Conservation (phyloP, 805 yeast genomes). For the Blastobotrys muscicola region DNA sequence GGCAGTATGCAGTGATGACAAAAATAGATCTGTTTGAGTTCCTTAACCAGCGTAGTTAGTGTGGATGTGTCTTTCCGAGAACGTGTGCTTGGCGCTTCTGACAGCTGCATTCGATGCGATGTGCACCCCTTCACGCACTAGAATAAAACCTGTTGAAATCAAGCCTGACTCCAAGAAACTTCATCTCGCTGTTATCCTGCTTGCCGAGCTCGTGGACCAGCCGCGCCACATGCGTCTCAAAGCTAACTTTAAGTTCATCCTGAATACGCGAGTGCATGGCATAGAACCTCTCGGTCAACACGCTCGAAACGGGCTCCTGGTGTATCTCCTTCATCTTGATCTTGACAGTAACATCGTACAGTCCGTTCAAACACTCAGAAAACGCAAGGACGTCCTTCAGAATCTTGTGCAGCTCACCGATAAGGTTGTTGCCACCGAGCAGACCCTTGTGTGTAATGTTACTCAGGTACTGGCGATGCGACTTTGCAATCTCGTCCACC, state of each 20-base stretch:
- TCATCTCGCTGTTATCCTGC: constrained; percentile 26
- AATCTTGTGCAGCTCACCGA: constrained; percentile 26
- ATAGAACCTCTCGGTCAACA: constrained; percentile 10
- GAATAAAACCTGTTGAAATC: constrained; percentile 28
- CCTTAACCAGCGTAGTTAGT: no score
- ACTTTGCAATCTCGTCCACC: constrained; percentile 27
- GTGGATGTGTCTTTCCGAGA: no score
- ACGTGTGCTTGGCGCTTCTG: no score
- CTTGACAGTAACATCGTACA: constrained; percentile 18
- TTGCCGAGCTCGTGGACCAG: constrained; percentile 21
- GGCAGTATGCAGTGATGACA: neutral
- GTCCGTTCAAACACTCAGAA: constrained; percentile 14
- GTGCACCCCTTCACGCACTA: neutral
- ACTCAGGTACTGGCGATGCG: constrained; percentile 26
- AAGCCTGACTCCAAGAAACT: constrained; percentile 27
- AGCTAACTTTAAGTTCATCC: constrained; percentile 11
- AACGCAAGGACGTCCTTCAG: constrained; percentile 23
- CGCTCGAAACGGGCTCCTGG: neutral
- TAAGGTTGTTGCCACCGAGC: constrained; percentile 21
- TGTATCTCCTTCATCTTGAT: neutral
- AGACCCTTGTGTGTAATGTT: constrained; percentile 25
- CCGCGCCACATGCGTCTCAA: constrained; percentile 17
- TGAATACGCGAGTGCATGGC: constrained; percentile 12
- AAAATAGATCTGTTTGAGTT: no score
- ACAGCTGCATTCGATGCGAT: no score